Evolutionary conservation across 2,329 filamentous ascomycete species (phyloP).

Genomic region (Epichloe typhina): DNA sequence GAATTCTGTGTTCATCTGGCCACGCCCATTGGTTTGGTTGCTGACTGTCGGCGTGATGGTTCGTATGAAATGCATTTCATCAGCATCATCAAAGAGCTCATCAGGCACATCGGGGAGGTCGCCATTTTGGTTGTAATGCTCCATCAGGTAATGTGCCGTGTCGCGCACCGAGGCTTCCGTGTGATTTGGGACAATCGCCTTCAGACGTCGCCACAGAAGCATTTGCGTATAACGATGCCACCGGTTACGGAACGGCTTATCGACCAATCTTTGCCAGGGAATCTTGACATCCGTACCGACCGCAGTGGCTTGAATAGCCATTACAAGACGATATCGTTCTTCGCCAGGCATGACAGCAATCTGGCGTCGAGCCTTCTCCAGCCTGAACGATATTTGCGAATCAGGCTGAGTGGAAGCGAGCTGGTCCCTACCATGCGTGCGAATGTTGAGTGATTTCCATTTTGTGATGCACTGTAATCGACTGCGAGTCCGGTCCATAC

Average conservation of each 20-base stretch:
- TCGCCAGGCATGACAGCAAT: conserved; percentile 27
- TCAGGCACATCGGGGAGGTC: conserved; percentile 21
- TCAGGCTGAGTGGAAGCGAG: conserved; percentile 19
- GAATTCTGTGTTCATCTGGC: conserved; percentile 15
- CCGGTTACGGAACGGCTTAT: conserved; percentile 25
- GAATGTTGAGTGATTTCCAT: conserved; percentile 39
- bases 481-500: conserved; percentile 48
- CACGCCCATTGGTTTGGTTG: background rate
- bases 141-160: conserved; percentile 22
- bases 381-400: conserved; percentile 25
- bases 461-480: conserved; percentile 56
- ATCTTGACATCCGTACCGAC: conserved; percentile 32
- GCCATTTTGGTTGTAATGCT: conserved; percentile 20
- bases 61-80: conserved; percentile 20
- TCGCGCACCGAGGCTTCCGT: conserved; percentile 20
- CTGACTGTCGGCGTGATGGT: conserved; percentile 5
- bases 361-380: conserved; percentile 29
- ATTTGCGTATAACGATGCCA: conserved; percentile 25
- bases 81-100: conserved; percentile 17
- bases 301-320: conserved; percentile 28
- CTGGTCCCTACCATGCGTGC: conserved; percentile 20
- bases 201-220: conserved; percentile 27
- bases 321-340: conserved; percentile 31
- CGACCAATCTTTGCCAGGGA: conserved; percentile 33
- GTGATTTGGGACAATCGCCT: conserved; percentile 19